Evolutionary conservation across 169 alveolate genomes (phyloP).

Genomic region (Cryptosporidium sp.): DNA sequence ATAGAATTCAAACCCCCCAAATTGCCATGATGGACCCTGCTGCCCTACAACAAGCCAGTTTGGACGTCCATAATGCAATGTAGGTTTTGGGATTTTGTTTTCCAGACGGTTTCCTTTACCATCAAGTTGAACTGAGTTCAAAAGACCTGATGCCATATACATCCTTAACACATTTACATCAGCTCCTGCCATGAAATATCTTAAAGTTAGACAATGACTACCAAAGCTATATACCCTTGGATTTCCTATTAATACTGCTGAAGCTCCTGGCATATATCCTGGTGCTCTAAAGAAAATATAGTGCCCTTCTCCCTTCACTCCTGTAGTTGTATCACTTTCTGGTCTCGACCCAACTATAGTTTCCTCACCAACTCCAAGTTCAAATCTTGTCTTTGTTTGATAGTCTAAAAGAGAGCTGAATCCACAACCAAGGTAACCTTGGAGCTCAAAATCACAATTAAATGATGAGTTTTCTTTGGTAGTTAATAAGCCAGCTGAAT

Average conservation of each 20-base stretch:
- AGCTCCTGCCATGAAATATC: constrained; percentile 81
- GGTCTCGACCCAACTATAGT: constrained; percentile 78
- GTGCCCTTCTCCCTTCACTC: constrained; percentile 74
- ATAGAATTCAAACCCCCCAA: constrained; percentile 79
- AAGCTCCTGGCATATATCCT: constrained; percentile 81
- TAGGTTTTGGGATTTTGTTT: constrained; percentile 16
- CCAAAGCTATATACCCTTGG: constrained; percentile 79
- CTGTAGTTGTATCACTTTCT: constrained; percentile 78
- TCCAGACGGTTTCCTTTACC: constrained; percentile 4
- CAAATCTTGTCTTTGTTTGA: constrained; percentile 68
- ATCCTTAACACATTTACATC: constrained; percentile 80
- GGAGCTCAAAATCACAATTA: constrained; percentile 38
- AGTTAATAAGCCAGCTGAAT: constrained; percentile 39
- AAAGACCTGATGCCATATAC: constrained; percentile 77
- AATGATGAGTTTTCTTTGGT: constrained; percentile 10
- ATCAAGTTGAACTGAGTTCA: constrained; percentile 35
- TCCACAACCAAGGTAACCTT: constrained; percentile 65
- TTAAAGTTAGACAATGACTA: constrained; percentile 76
- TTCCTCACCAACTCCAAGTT: constrained; percentile 66
- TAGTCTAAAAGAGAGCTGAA: constrained; percentile 58
- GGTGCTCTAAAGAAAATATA: constrained; percentile 80
- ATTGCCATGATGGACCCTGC: constrained; percentile 81
- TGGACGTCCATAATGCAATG: constrained; percentile 80
- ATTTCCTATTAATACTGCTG: constrained; percentile 77
- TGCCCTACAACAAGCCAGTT: constrained; percentile 81